Base-by-base conservation (phyloP, 352 stramenopile genomes). In the Globisporangium echinulatum region DNA sequence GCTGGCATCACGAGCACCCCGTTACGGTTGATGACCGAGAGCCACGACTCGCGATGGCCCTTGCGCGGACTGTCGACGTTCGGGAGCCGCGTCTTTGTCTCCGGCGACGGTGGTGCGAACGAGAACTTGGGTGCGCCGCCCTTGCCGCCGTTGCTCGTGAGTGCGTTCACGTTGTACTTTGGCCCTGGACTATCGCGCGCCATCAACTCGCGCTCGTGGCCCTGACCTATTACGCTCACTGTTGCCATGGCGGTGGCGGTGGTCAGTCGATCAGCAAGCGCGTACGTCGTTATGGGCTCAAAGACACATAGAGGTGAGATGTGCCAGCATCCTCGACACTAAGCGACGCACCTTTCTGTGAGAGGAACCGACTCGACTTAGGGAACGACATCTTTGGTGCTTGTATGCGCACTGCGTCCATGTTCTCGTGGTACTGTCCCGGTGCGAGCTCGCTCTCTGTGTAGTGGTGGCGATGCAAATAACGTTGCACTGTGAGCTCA, bases 21-120 rank as follows among this genome's bases (percentile, higher is more conserved):
- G 40, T 93, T 92, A 57, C 73, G 81, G 55, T 93, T 90, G 61
- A 93, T 90, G 5, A 85, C 77, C 4, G 79, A 90, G 19, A 93
- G 54, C 84, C 84, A 93, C 36, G 84, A 92, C 54, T 90, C 84
- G 11, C 84, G 84, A 48, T 86, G 78, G 42, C 80, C 79, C 42
- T 72, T 72, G 0, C 68, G 73, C 36, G 82, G 75, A 49, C 62
- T 83, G 49, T 75, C 74, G 19, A 89, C 73, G 14, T 77, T 77
- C 17, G 79, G 71, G 17, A 87, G 54, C 11, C 79, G 69, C 11
- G 70, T 88, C 51, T 81, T 82, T 40, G 73, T 69, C 59, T 79
- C 69, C 37, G 77, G 68, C 0, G 73, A 76, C 3, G 77, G 77
- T 10, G 76, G 68, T 6, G 82, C 79, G 42, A 93, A 93, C 5